Evolutionary conservation across 768 basidiomycete genomes (phyloP), one percentile per base, ranked within the genome.

Genomic region (Pholiota conissans): DNA sequence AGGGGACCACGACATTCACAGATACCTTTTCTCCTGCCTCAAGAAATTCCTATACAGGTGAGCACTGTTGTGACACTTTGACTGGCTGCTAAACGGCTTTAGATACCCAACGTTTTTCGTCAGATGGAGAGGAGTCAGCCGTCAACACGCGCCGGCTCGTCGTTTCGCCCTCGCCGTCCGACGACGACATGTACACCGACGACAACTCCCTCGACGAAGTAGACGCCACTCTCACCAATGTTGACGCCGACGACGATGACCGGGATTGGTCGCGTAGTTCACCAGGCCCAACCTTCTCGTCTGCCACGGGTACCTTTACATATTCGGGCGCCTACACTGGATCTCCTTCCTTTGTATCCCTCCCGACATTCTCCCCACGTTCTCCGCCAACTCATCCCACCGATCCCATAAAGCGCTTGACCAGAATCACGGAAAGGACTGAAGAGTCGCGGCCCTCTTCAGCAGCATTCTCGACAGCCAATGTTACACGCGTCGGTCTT

Each of bases 371-470:
- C 50, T 68, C 69, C 27, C 69, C 69, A 34, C 74, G 76, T 18
- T 72, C 77, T 29, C 68, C 73, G 24, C 64, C 67, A 49, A 64
- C 73, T 13, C 74, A 74, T 2, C 61, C 65, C 18, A 58, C 64
- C 7, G 74, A 76, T 55, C 74, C 77, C 3, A 65, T 73, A n/a
- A 67, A 70, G 45, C 81, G 84, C 9, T 76, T 93, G 18, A 93
- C 91, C 66, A 87, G 82, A 2, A 93, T 93, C 58, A 83, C 90
- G 3, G 91, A 93, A 68, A 81, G 79, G 46, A 91, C 89, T 1
- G 91, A 93, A 71, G 84, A 88, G 29, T 74, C 88, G 0, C 84
- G 89, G 27, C 89, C 89, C 0, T 69, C 72, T 5, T 80, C 84
- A 0, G 75, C 75, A 10, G 68, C 76, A 0, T 77, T 74, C 61